phyloP scores from a whole-genome alignment of 73 alveolate species.

The Diophrys appendiculata region DNA sequence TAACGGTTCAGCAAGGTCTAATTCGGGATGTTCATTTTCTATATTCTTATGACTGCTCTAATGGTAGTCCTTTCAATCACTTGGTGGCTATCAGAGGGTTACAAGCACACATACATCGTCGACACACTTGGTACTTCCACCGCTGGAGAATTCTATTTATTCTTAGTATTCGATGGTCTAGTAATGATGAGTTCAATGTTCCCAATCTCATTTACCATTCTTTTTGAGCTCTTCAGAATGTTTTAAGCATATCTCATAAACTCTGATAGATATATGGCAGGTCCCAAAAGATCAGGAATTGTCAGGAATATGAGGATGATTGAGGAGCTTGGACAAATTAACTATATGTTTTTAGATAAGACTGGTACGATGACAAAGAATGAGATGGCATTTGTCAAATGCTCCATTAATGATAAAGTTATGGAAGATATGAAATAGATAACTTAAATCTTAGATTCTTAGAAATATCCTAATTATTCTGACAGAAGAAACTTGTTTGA shows the following conservation, averaged over 20 bases:
- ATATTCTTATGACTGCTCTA: background rate
- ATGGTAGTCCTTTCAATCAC: background rate
- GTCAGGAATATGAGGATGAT: background rate
- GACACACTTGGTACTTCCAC: background rate
- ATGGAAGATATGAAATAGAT: background rate
- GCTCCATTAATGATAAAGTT: slow-evolving; percentile 37
- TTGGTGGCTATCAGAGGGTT: background rate
- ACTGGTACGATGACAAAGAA: slow-evolving; percentile 97
- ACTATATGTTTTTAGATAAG: slow-evolving; percentile 92
- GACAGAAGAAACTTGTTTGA: background rate
- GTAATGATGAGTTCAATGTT: background rate
- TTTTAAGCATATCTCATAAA: background rate
- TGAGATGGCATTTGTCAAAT: slow-evolving; percentile 56
- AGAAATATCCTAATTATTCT: background rate
- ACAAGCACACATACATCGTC: background rate
- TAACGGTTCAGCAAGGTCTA: background rate
- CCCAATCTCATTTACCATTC: background rate
- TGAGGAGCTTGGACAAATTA: slow-evolving; percentile 93
- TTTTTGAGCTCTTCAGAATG: background rate
- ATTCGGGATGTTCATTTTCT: background rate
- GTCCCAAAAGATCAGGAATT: background rate
- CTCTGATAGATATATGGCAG: background rate
- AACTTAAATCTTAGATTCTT: background rate
- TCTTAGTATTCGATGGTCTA: background rate
- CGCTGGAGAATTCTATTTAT: background rate